These are phyloP conservation scores for Gryganskiella cystojenkinii DNA, from an alignment of 192 early-diverging fungal genomes.

Conservation along the genomic window DNA sequence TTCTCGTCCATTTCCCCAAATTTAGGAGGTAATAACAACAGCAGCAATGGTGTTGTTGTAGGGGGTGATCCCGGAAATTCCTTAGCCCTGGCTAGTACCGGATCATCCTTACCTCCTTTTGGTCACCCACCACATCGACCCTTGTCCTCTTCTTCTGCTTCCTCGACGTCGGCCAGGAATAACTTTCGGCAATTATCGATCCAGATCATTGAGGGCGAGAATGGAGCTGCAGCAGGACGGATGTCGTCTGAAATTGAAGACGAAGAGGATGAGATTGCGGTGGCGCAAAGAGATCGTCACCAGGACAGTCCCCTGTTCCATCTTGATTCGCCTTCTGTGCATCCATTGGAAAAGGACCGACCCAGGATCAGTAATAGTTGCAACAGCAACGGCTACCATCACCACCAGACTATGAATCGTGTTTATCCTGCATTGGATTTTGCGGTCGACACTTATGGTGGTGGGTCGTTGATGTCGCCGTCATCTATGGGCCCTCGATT, in stretches of 20 bases:
- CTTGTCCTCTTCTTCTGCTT: background rate
- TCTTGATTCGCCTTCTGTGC: conserved; percentile 11
- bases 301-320: conserved; percentile 1
- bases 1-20: conserved; percentile 30
- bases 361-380: background rate
- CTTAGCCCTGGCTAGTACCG: too few species aligned
- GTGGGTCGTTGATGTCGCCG: background rate
- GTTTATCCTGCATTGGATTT: conserved; percentile 25
- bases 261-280: background rate
- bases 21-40: background rate
- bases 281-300: conserved; percentile 10
- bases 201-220: conserved; percentile 18
- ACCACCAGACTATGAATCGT: conserved; percentile 50
- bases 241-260: too few species aligned
- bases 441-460: background rate
- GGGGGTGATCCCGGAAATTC: too few species aligned
- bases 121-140: background rate
- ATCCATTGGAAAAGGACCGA: conserved; percentile 29
- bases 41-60: background rate
- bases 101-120: background rate
- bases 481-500: conserved; percentile 6
- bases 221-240: conserved; percentile 1
- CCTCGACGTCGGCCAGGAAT: background rate
- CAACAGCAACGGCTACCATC: background rate
- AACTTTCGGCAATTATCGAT: conserved; percentile 47